Evolutionary conservation across 805 yeast species (phyloP).

Genomic region (Scheffersomyces spartinae): DNA sequence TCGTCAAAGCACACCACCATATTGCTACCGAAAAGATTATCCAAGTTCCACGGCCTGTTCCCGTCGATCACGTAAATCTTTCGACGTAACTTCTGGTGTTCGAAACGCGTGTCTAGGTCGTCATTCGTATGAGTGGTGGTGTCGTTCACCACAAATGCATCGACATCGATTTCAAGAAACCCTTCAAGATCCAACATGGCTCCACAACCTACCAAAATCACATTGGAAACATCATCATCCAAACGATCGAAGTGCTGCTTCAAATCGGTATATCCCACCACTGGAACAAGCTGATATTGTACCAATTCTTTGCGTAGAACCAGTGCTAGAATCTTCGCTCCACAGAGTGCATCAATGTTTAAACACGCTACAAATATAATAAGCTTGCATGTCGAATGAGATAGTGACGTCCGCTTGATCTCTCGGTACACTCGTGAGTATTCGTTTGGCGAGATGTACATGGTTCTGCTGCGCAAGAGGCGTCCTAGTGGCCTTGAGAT

Average conservation of each 20-base stretch:
- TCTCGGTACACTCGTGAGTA: slow-evolving; percentile 57
- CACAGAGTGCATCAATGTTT: slow-evolving; percentile 85
- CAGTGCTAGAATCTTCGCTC: slow-evolving; percentile 63
- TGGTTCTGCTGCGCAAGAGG: no score
- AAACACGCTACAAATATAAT: slow-evolving; percentile 84
- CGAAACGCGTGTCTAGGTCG: slow-evolving; percentile 11
- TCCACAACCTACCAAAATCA: slow-evolving; percentile 84
- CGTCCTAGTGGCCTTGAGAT: no score
- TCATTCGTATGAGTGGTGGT: slow-evolving; percentile 5
- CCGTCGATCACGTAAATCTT: slow-evolving; percentile 80
- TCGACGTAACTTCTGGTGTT: slow-evolving; percentile 31
- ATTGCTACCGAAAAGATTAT: slow-evolving; percentile 77
- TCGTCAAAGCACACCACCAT: slow-evolving; percentile 79
- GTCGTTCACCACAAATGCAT: slow-evolving; percentile 32
- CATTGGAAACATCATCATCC: slow-evolving; percentile 66
- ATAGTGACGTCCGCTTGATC: slow-evolving; percentile 59
- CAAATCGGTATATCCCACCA: slow-evolving; percentile 81
- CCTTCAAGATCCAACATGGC: slow-evolving; percentile 79
- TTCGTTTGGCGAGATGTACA: slow-evolving; percentile 68
- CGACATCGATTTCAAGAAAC: slow-evolving; percentile 52
- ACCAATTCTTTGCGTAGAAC: slow-evolving; percentile 71
- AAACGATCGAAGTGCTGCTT: slow-evolving; percentile 48
- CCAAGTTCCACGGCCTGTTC: slow-evolving; percentile 93
- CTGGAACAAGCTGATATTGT: slow-evolving; percentile 83
- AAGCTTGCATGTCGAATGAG: slow-evolving; percentile 87